phyloP scores from a whole-genome alignment of 345 rosid species.

The Lepidium didymum region DNA sequence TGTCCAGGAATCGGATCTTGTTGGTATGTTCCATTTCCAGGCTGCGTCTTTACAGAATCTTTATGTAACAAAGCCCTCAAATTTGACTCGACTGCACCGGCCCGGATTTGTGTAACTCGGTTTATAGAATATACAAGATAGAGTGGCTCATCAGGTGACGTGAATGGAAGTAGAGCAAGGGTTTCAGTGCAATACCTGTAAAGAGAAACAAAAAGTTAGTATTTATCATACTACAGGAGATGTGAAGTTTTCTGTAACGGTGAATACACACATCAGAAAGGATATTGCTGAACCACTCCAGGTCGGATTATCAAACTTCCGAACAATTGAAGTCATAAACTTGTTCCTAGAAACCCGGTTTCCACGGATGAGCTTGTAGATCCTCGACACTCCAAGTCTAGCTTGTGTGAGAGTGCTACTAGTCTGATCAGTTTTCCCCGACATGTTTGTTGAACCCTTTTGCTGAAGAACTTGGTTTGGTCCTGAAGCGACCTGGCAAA shows the following conservation, averaged over 20 bases:
- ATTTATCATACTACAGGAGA: background rate
- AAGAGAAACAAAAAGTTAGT: conserved; percentile 19
- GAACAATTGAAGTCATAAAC: conserved; percentile 94
- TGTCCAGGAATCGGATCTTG: conserved; percentile 28
- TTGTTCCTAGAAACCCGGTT: conserved; percentile 87
- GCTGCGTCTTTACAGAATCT: conserved; percentile 34
- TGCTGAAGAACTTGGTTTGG: conserved; percentile 44
- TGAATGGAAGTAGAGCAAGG: conserved; percentile 88
- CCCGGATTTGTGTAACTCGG: conserved; percentile 89
- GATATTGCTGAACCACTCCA: conserved; percentile 58
- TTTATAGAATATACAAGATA: conserved; percentile 85
- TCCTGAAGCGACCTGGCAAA: conserved; percentile 38
- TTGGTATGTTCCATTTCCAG: conserved; percentile 45
- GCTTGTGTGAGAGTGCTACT: conserved; percentile 68
- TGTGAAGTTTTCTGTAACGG: background rate
- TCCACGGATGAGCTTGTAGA: conserved; percentile 94
- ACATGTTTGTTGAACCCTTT: conserved; percentile 33
- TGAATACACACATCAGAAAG: conserved; percentile 72
- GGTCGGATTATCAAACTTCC: conserved; percentile 84
- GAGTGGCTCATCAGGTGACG: conserved; percentile 96
- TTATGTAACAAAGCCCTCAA: conserved; percentile 65
- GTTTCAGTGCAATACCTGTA: conserved; percentile 95
- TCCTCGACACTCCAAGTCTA: conserved; percentile 92
- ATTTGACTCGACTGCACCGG: conserved; percentile 90
- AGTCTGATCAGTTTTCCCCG: conserved; percentile 50